Percentiles rank a stretch among this genome's conserved stretches.
phyloP scores from a whole-genome alignment of 306 rosid species.

The Rosa persica region DNA sequence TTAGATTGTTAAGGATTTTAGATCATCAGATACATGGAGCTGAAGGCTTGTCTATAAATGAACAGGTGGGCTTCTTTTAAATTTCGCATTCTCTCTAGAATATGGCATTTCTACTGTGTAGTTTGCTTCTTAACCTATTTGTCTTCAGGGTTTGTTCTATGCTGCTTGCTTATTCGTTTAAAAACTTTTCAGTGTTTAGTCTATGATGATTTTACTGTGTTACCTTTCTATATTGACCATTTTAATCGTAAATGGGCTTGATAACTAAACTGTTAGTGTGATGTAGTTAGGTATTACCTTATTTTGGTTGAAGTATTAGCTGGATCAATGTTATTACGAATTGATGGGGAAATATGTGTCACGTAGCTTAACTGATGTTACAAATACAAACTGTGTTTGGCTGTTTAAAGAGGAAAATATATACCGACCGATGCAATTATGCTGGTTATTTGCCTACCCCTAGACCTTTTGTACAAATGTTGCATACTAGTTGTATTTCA shows the following conservation, averaged over 20 bases:
- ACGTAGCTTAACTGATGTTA: not conserved
- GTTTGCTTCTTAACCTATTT: not conserved
- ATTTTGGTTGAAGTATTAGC: not conserved
- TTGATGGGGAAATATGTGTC: not conserved
- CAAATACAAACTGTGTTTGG: not conserved
- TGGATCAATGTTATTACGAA: not conserved
- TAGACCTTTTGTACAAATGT: not conserved
- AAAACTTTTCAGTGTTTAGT: not conserved
- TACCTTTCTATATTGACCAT: not conserved
- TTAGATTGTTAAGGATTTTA: conserved; percentile 76
- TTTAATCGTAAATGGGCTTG: not conserved
- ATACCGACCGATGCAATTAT: not conserved
- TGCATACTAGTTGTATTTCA: not conserved
- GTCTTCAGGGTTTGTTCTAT: not conserved
- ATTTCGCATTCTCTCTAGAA: conserved; percentile 2
- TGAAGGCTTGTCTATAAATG: conserved; percentile 89
- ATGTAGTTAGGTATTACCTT: not conserved
- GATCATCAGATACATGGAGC: conserved; percentile 97
- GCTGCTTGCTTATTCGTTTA: not conserved
- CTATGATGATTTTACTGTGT: not conserved
- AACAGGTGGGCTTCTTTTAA: conserved; percentile 57
- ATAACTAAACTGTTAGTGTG: not conserved
- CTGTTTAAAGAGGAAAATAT: not conserved
- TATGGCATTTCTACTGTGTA: not conserved
- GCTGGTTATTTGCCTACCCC: not conserved